Evolutionary conservation across 2,329 filamentous ascomycete species (phyloP).

Genomic region (Hymenoscyphus infarciens): DNA sequence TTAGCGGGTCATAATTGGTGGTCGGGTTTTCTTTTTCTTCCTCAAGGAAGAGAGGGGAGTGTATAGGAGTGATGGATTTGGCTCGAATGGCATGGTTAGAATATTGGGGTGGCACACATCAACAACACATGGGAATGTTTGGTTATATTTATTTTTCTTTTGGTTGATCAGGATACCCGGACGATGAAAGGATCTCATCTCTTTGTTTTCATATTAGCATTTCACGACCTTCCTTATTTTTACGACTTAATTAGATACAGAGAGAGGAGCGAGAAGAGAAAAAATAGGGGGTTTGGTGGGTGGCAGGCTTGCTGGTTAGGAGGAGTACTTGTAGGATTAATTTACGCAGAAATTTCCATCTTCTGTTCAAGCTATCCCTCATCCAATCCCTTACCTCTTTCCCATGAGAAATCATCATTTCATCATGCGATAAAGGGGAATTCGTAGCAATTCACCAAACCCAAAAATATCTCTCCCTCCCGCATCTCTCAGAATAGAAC

Average conservation of each 20-base stretch:
- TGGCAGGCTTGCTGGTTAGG: not conserved
- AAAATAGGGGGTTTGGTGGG: not conserved
- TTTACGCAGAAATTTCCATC: not conserved
- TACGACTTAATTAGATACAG: slow-evolving; percentile 2
- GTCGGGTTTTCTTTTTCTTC: not conserved
- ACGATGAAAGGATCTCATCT: slow-evolving; percentile 2
- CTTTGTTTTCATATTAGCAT: not conserved
- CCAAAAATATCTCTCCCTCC: not conserved
- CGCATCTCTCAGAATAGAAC: not conserved
- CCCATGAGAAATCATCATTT: too few species aligned
- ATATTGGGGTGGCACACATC: not conserved
- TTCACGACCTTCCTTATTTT: not conserved
- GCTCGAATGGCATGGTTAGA: not conserved
- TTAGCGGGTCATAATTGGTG: not conserved
- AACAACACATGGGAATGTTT: not conserved
- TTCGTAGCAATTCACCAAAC: not conserved
- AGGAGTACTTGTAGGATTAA: not conserved
- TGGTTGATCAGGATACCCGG: not conserved
- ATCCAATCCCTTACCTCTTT: not conserved
- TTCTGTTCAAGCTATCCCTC: not conserved
- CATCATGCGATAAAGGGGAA: not conserved
- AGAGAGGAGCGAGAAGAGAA: not conserved
- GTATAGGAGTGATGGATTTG: not conserved
- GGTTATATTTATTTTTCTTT: not conserved
- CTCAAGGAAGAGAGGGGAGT: not conserved